A percentile compares a stretch with the other conserved stretches of the same genome.
These are phyloP conservation scores for Limtongozyma cylindracea DNA, from an alignment of 805 yeast species.

Conservation along the genomic window DNA sequence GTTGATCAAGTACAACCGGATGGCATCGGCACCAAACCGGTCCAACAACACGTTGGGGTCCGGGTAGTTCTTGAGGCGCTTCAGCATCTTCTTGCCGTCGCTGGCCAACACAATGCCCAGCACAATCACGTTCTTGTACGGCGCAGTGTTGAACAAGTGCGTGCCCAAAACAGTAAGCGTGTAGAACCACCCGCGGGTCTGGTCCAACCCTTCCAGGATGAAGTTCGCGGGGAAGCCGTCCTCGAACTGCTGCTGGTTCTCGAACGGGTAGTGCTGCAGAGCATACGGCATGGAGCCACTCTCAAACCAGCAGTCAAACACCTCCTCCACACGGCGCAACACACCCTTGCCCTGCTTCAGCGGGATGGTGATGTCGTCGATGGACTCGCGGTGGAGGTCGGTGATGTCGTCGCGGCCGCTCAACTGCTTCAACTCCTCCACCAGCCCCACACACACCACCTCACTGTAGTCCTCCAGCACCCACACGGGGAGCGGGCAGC, in stretches of 20 bases:
- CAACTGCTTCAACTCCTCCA: slow-evolving; percentile 63
- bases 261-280: slow-evolving; percentile 91
- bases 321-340: slow-evolving; percentile 84
- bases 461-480: slow-evolving; percentile 84
- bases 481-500: slow-evolving; percentile 98
- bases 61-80: slow-evolving; percentile 93
- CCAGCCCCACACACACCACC: slow-evolving; percentile 79
- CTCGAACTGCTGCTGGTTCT: slow-evolving; percentile 43
- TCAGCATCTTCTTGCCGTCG: slow-evolving; percentile 98
- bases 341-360: slow-evolving; percentile 73
- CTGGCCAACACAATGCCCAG: slow-evolving; percentile 92
- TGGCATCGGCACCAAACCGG: slow-evolving; percentile 93
- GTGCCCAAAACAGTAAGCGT: slow-evolving; percentile 90
- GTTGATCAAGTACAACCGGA: slow-evolving; percentile 85
- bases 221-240: slow-evolving; percentile 88
- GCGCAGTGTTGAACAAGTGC: slow-evolving; percentile 76
- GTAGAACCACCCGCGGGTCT: slow-evolving; percentile 99
- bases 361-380: slow-evolving; percentile 84
- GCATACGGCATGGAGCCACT: slow-evolving; percentile 99
- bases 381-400: slow-evolving; percentile 83
- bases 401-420: slow-evolving; percentile 64
- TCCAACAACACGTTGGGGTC: slow-evolving; percentile 69
- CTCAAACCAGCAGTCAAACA: slow-evolving; percentile 99
- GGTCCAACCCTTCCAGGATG: slow-evolving; percentile 96
- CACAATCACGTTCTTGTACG: slow-evolving; percentile 87